Evolutionary conservation across 306 rosid species (phyloP).

Genomic region (Lathyrus aphaca): DNA sequence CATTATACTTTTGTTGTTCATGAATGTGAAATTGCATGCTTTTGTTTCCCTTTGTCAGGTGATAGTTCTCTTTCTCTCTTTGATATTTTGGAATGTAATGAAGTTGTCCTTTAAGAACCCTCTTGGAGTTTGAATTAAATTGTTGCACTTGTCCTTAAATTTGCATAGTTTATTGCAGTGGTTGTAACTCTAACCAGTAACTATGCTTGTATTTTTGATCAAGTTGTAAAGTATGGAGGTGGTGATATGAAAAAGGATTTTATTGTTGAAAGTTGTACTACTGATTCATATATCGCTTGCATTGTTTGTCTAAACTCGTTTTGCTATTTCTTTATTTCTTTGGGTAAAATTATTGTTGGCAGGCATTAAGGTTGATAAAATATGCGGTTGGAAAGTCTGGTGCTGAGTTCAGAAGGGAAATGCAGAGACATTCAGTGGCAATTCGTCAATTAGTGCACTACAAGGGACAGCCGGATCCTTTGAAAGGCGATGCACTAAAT

Average conservation of each 20-base stretch:
- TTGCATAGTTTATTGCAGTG: not conserved
- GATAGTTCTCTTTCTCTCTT: conserved; percentile 1
- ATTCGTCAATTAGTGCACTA: conserved; percentile 88
- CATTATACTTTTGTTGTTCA: conserved; percentile 9
- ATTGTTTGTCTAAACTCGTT: conserved; percentile 18
- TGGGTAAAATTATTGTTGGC: conserved; percentile 32
- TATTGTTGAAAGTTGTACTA: conserved; percentile 3
- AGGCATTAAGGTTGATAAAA: conserved; percentile 94
- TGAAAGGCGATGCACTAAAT: conserved; percentile 94
- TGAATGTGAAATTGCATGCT: conserved; percentile 24
- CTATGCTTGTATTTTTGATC: not conserved
- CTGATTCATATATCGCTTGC: conserved; percentile 4
- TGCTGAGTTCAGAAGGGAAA: conserved; percentile 95
- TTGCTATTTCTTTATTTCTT: conserved; percentile 7
- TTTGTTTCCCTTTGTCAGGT: conserved; percentile 30
- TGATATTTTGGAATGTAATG: not conserved
- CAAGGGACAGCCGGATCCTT: conserved; percentile 87
- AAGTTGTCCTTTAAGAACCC: conserved; percentile 2
- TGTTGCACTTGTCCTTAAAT: conserved; percentile 19
- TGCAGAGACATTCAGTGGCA: conserved; percentile 94
- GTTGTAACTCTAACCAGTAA: not conserved
- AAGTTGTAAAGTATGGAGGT: not conserved
- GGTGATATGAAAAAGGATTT: conserved; percentile 15
- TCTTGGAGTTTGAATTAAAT: conserved; percentile 3
- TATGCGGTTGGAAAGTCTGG: conserved; percentile 92